phyloP scores from a whole-genome alignment of 1,139 yeast genomes.

The Protomyces arabidopsidicola region DNA sequence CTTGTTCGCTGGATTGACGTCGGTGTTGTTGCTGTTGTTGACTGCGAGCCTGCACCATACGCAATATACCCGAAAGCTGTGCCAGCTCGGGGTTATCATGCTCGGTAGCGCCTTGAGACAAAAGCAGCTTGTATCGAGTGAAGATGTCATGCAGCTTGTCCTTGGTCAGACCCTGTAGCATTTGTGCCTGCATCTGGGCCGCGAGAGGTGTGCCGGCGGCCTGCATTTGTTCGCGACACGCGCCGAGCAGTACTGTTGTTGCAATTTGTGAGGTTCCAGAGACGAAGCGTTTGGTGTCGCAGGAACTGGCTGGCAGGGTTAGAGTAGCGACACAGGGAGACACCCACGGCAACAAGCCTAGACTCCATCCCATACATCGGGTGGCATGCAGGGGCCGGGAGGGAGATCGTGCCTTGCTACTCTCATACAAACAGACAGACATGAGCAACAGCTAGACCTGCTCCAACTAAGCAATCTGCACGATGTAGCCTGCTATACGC shows the following conservation, averaged over 20 bases:
- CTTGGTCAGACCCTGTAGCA: constrained; percentile 5
- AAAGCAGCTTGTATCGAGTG: constrained; percentile 44
- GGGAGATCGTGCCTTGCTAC: too few relatives aligned
- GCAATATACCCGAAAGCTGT: constrained; percentile 32
- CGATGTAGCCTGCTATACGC: too few relatives aligned
- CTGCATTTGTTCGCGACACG: not conserved
- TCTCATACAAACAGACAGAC: too few relatives aligned
- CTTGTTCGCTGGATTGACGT: constrained; percentile 31
- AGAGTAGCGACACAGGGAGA: too few relatives aligned
- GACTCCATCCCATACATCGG: too few relatives aligned
- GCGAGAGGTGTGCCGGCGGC: not conserved
- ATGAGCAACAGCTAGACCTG: too few relatives aligned
- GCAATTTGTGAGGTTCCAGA: too few relatives aligned
- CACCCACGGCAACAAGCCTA: too few relatives aligned
- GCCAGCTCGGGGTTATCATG: constrained; percentile 40
- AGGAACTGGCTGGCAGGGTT: too few relatives aligned
- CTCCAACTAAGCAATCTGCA: too few relatives aligned
- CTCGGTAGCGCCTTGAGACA: constrained; percentile 40
- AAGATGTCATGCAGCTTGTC: constrained; percentile 13
- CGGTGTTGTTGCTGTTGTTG: constrained; percentile 37
- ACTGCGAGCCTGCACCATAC: constrained; percentile 36
- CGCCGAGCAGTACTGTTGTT: not conserved
- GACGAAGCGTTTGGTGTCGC: too few relatives aligned
- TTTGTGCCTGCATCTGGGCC: not conserved
- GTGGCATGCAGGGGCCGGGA: too few relatives aligned